phyloP scores from a whole-genome alignment of 1,284 basidiomycete genomes.

The Apiotrichum porosum region DNA sequence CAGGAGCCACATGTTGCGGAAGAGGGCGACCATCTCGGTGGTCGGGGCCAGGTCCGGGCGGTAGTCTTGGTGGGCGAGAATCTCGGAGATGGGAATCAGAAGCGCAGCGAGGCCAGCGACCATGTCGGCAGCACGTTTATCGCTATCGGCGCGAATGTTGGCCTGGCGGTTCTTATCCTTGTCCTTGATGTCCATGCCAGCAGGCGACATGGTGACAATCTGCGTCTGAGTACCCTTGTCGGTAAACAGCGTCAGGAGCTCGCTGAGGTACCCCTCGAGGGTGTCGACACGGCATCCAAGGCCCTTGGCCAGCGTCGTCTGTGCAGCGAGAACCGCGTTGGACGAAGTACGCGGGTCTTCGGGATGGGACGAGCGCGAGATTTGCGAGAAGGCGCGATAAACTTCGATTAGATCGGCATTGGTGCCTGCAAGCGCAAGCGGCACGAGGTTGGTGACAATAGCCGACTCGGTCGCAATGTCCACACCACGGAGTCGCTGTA shows the following conservation, averaged over 20 bases:
- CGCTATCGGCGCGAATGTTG: constrained; percentile 23
- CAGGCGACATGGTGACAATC: constrained; percentile 56
- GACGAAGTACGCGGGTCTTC: constrained; percentile 80
- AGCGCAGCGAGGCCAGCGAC: constrained; percentile 78
- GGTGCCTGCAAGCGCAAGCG: constrained; percentile 75
- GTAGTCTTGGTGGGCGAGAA: constrained; percentile 72
- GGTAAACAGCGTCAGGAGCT: constrained; percentile 77
- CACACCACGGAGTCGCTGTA: constrained; percentile 78
- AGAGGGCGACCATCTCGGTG: constrained; percentile 67
- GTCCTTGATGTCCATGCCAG: constrained; percentile 19
- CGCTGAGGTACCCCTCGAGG: constrained; percentile 73
- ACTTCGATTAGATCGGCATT: constrained; percentile 77
- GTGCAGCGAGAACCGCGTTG: constrained; percentile 82
- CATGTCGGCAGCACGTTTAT: constrained; percentile 55
- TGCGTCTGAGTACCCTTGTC: constrained; percentile 92
- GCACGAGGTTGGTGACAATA: constrained; percentile 85
- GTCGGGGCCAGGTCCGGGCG: constrained; percentile 60
- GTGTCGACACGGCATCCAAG: constrained; percentile 64
- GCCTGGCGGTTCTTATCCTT: constrained; percentile 17
- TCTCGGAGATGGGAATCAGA: constrained; percentile 81
- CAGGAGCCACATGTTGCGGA: constrained; percentile 93
- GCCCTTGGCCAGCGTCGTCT: constrained; percentile 78
- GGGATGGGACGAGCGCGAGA: constrained; percentile 74
- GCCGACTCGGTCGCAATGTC: constrained; percentile 83
- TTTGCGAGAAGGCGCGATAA: constrained; percentile 75